Evolutionary conservation across 2,329 filamentous ascomycete species (phyloP).

Genomic region (Rutstroemia sp.): DNA sequence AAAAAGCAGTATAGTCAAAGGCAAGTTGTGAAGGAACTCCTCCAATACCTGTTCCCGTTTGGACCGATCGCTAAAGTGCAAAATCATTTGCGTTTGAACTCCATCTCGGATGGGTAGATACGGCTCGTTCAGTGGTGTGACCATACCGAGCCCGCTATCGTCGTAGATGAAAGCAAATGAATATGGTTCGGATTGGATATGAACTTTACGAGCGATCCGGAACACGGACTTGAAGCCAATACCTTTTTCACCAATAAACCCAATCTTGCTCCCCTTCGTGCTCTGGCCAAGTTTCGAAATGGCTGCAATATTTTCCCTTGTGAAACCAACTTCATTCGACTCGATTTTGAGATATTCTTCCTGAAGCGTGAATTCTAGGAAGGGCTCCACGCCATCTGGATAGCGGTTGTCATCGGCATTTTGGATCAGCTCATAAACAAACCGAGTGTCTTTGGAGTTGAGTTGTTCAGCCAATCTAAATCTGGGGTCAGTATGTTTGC

Average conservation of each 20-base stretch:
- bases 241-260: constrained; percentile 32
- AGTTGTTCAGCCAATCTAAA: constrained; percentile 35
- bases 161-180: neutral
- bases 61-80: neutral
- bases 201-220: constrained; percentile 29
- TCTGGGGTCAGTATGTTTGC: neutral
- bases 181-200: constrained; percentile 32
- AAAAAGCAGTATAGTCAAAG: neutral
- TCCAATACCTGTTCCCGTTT: neutral
- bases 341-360: constrained; percentile 35
- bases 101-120: neutral
- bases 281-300: constrained; percentile 33
- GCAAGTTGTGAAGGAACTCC: neutral
- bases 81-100: neutral
- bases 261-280: constrained; percentile 27
- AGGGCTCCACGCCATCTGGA: constrained; percentile 16
- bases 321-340: constrained; percentile 29
- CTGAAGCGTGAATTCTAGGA: constrained; percentile 11
- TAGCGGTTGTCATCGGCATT: constrained; percentile 38
- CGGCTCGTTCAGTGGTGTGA: neutral
- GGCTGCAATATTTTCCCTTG: constrained; percentile 28
- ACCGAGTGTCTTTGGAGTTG: constrained; percentile 32
- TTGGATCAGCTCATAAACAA: constrained; percentile 29
- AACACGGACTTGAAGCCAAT: constrained; percentile 34
- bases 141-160: neutral